Conservation (phyloP, 192 early-diverging fungal genomes). For the Backusella morwellensis region DNA sequence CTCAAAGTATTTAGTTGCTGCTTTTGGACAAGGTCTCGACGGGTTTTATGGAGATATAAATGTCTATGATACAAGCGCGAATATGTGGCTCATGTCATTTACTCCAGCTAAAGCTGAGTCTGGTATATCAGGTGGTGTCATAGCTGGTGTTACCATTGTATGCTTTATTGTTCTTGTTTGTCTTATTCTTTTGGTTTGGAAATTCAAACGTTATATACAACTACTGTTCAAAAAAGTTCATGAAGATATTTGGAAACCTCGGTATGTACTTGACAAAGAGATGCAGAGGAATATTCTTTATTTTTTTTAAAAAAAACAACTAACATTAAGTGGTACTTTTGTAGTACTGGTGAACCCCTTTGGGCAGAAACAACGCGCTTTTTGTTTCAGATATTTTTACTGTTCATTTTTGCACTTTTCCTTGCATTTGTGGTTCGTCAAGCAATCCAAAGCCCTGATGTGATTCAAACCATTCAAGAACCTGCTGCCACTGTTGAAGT, state of each 20-base stretch:
- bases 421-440: constrained; percentile 25
- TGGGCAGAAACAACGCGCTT: constrained; percentile 36
- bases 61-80: constrained; percentile 5
- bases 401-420: constrained; percentile 23
- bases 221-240: constrained; percentile 26
- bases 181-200: constrained; percentile 16
- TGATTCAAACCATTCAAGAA: constrained; percentile 12
- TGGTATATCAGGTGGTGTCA: background rate
- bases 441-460: constrained; percentile 23
- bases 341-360: constrained; percentile 29
- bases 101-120: background rate
- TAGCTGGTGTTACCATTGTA: constrained; percentile 24
- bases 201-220: constrained; percentile 18
- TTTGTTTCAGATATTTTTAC: constrained; percentile 18
- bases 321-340: constrained; percentile 16
- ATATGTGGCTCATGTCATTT: constrained; percentile 18
- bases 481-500: constrained; percentile 6
- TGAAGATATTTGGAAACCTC: constrained; percentile 34
- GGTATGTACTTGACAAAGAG: background rate
- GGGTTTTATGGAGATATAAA: constrained; percentile 24
- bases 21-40: constrained; percentile 6
- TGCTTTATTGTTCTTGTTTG: constrained; percentile 18
- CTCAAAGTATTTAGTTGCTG: constrained; percentile 10
- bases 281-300: background rate
- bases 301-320: constrained; percentile 13